Base-by-base conservation (phyloP, 139 green algal species). In the Limnomonas spitsbergensis region DNA sequence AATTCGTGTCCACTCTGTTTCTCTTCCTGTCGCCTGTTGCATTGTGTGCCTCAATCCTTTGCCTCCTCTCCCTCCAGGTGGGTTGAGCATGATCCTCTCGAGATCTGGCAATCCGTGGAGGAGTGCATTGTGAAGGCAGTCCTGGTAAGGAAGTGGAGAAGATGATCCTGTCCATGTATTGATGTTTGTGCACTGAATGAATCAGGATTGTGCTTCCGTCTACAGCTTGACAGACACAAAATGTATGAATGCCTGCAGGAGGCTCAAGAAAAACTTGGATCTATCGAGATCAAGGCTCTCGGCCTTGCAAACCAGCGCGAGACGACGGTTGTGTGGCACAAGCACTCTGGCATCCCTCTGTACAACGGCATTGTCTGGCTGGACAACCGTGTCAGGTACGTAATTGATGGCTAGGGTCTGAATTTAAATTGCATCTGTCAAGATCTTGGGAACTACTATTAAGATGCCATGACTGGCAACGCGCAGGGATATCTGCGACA, bases 241-340 rank as follows among this genome's bases (percentile, higher is more conserved):
- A 69, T 14, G 26, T 38, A 24, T 37, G 32, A 69, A 69, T 35
- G n/a, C 27, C 7, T 7, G 34, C 66, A 88, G 76, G 75, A 53
- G 24, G 88, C 86, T 3, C 9, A 77, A 39, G 53, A 61, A 3
- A 39, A 53, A n/a, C 7, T 83, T 26, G 78, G 71, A 0, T 38
- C 47, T 6, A 26, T 91, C 1, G 37, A 80, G 0, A 80, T 94
- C 6, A 61, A 81, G 35, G 86, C 84, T 0, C 47, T 97, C 0
- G 93, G 96, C 38, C 95, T 99, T 70, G 97, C 96, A 3, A 99
- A 99, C 82, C 96, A 99, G 87, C 84, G 96, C 1, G 95, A 97
- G 78, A 97, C 91, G 1, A 97, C 91, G 1, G 36, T 99, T 27
- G 88, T 94, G 37, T 99, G 96, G 95, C 83, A 91, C 72, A 76